Percentiles rank a stretch among this genome's conserved stretches.
phyloP scores from a whole-genome alignment of 78 protist genomes.

The Polysphondylium violaceum region DNA sequence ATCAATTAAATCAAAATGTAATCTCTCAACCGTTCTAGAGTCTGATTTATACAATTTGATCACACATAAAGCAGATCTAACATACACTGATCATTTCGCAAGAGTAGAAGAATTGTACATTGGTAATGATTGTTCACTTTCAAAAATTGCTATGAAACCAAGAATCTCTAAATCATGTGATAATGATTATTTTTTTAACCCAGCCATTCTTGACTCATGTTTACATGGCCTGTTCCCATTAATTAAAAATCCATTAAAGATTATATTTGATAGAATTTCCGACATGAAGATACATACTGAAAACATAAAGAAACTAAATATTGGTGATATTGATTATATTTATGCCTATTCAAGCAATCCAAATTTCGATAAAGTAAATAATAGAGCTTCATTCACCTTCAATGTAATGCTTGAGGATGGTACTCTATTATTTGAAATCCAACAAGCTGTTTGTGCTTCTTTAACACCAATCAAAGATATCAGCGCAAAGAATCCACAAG shows the following conservation, averaged over 20 bases:
- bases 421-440: not conserved
- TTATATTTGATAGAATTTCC: conserved; percentile 18
- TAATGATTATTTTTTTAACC: not conserved
- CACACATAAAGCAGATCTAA: not conserved
- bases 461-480: not conserved
- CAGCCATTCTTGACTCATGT: not conserved
- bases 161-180: not conserved
- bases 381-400: not conserved
- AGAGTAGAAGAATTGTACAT: conserved; percentile 3
- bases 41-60: not conserved
- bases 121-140: not conserved
- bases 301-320: not conserved
- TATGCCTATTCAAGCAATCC: not conserved
- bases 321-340: not conserved
- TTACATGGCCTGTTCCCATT: not conserved
- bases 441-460: not conserved
- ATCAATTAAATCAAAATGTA: not conserved
- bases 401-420: not conserved
- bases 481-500: not conserved
- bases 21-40: not conserved
- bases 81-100: conserved; percentile 6
- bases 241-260: not conserved
- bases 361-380: not conserved
- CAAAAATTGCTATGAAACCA: not conserved
- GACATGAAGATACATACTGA: not conserved